A percentile compares a stretch with the other conserved stretches of the same genome.
phyloP scores from a whole-genome alignment of 345 rosid genomes.

The Schrenkiella parvula region DNA sequence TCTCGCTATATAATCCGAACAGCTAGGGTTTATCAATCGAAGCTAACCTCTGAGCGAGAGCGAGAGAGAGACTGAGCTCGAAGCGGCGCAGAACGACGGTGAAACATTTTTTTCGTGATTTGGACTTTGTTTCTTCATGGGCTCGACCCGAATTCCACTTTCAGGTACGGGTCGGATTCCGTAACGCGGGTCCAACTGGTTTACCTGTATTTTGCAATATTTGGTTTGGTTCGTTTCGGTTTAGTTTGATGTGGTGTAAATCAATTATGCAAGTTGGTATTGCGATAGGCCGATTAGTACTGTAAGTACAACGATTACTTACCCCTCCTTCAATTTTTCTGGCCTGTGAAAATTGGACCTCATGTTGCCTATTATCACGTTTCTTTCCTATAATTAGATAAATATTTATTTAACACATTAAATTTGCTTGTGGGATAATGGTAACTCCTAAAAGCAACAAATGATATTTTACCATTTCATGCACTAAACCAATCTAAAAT shows the following conservation, averaged over 20 bases:
- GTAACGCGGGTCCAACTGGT: not conserved
- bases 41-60: slow-evolving; percentile 11
- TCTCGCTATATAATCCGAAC: not conserved
- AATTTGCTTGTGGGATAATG: slow-evolving; percentile 3
- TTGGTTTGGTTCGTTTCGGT: not conserved
- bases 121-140: not conserved
- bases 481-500: not conserved
- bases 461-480: not conserved
- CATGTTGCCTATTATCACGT: not conserved
- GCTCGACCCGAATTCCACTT: not conserved
- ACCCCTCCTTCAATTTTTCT: not conserved
- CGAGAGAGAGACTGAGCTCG: not conserved
- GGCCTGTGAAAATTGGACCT: not conserved
- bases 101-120: not conserved
- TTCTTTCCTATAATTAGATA: not conserved
- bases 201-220: not conserved
- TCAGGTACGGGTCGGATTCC: not conserved
- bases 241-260: not conserved
- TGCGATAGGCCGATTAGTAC: not conserved
- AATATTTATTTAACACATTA: not conserved
- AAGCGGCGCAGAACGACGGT: not conserved
- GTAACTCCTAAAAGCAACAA: not conserved
- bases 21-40: slow-evolving; percentile 1
- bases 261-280: not conserved
- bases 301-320: not conserved